These are phyloP conservation scores for Ochetophila trinervis DNA, from an alignment of 306 rosid species.

Conservation along the genomic window DNA sequence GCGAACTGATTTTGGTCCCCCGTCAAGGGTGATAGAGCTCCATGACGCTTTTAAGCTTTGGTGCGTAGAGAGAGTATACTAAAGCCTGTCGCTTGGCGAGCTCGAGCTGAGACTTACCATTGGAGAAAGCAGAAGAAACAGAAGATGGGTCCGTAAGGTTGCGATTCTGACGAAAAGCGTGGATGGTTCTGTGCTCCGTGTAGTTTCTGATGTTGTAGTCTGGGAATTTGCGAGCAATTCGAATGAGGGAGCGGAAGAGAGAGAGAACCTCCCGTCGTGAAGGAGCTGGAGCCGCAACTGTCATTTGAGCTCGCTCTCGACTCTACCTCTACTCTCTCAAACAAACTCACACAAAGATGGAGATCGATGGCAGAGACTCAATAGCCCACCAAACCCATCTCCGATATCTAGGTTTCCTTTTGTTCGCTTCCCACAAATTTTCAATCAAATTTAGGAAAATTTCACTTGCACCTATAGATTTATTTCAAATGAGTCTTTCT, in stretches of 20 bases:
- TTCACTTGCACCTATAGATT: too few species aligned
- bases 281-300: slow-evolving; percentile 12
- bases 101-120: slow-evolving; percentile 45
- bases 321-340: too few species aligned
- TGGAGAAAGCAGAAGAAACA: slow-evolving; percentile 34
- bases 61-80: slow-evolving; percentile 53
- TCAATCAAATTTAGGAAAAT: too few species aligned
- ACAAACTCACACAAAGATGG: too few species aligned
- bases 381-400: too few species aligned
- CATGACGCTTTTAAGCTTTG: slow-evolving; percentile 53
- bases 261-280: slow-evolving; percentile 31
- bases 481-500: too few species aligned
- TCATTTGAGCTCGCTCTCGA: too few species aligned
- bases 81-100: slow-evolving; percentile 44
- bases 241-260: slow-evolving; percentile 46
- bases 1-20: background rate
- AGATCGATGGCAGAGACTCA: too few species aligned
- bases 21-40: slow-evolving; percentile 18
- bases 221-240: slow-evolving; percentile 41
- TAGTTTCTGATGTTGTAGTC: slow-evolving; percentile 67
- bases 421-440: too few species aligned
- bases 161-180: slow-evolving; percentile 49
- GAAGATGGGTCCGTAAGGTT: slow-evolving; percentile 38
- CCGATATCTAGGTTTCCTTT: too few species aligned
- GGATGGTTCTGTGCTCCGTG: slow-evolving; percentile 48